phyloP scores from a whole-genome alignment of 176 grass and related monocot genomes.

The Tillandsia leiboldiana region DNA sequence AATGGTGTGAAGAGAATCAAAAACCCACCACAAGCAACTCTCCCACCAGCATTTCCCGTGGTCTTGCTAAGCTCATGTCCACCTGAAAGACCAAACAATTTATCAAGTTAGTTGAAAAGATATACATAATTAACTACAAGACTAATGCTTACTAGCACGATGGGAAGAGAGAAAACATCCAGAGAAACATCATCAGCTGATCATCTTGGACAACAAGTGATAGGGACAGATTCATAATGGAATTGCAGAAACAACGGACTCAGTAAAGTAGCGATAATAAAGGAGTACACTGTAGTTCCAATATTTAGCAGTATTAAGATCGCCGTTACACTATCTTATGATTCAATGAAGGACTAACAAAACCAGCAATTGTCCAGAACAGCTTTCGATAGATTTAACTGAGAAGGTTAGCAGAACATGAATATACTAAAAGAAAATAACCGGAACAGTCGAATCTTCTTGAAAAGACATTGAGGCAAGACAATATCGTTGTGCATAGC shows the following conservation, averaged over 20 bases:
- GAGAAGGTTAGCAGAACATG: too few relatives aligned
- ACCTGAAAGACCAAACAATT: conserved; percentile 27
- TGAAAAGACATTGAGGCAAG: too few relatives aligned
- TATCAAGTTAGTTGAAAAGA: not conserved
- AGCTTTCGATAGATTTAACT: too few relatives aligned
- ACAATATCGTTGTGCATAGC: too few relatives aligned
- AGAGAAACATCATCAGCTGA: not conserved
- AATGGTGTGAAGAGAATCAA: not conserved
- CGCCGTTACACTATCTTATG: not conserved
- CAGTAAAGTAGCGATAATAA: not conserved
- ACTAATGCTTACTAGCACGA: too few relatives aligned
- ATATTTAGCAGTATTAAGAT: not conserved
- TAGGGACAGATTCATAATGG: not conserved
- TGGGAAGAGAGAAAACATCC: too few relatives aligned
- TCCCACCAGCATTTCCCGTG: conserved; percentile 82
- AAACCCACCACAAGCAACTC: conserved; percentile 75
- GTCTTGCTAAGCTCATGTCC: conserved; percentile 93
- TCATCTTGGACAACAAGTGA: not conserved
- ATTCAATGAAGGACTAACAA: not conserved
- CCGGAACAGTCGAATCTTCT: too few relatives aligned
- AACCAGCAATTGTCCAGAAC: too few relatives aligned
- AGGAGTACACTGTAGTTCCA: not conserved
- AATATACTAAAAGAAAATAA: too few relatives aligned
- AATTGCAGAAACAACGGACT: not conserved
- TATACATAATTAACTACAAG: too few relatives aligned